These are phyloP conservation scores for Penicillium crystallinum DNA, from an alignment of 495 filamentous ascomycete genomes.

Conservation along the genomic window DNA sequence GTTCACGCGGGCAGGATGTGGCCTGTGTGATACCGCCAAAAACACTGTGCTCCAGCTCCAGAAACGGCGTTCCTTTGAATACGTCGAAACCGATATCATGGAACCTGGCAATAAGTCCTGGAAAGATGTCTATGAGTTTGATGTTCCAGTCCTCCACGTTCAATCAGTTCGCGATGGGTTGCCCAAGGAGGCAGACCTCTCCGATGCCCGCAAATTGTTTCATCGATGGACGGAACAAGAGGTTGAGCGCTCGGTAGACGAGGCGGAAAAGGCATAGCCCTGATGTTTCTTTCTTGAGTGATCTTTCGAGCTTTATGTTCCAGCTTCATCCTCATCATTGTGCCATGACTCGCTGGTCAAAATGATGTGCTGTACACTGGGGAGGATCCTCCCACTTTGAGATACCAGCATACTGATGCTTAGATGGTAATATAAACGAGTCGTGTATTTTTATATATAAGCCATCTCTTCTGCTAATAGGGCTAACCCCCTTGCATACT, in stretches of 20 bases:
- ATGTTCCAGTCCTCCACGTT: conserved; percentile 80
- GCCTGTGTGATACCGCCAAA: conserved; percentile 73
- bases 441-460: too few species aligned
- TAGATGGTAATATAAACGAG: too few species aligned
- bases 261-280: conserved; percentile 39
- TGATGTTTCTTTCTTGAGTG: background rate
- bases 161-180: conserved; percentile 37
- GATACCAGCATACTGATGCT: too few species aligned
- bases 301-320: background rate
- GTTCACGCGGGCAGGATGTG: conserved; percentile 76
- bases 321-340: too few species aligned
- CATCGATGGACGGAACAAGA: conserved; percentile 71
- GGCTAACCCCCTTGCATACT: too few species aligned
- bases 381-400: too few species aligned
- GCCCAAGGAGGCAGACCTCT: conserved; percentile 24
- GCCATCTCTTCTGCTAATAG: too few species aligned
- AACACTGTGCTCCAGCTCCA: conserved; percentile 63
- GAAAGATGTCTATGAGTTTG: conserved; percentile 83
- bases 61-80: conserved; percentile 65
- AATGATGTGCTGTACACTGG: too few species aligned
- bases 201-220: conserved; percentile 71
- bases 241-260: conserved; percentile 65
- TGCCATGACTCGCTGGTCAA: too few species aligned
- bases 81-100: conserved; percentile 77
- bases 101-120: conserved; percentile 56